Evolutionary conservation across 2,329 filamentous ascomycete species (phyloP).

Genomic region (Sphaerulina musiva): DNA sequence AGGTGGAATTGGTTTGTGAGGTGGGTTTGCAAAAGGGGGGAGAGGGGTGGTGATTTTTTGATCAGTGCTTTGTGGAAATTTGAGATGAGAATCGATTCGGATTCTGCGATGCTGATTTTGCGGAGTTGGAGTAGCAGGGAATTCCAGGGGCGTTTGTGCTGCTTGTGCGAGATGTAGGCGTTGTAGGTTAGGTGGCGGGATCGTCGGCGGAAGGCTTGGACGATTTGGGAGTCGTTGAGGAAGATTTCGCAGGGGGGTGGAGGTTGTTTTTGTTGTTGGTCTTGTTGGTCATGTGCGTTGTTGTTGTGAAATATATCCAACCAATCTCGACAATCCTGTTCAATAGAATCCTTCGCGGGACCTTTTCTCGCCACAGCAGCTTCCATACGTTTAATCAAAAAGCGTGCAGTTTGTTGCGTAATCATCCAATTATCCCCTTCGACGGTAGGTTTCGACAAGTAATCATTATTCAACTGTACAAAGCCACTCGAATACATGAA

Average conservation of each 20-base stretch:
- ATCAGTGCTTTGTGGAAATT: slow-evolving; percentile 41
- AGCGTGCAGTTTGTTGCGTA: slow-evolving; percentile 47
- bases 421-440: slow-evolving; percentile 56
- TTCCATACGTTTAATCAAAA: slow-evolving; percentile 49
- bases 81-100: slow-evolving; percentile 44
- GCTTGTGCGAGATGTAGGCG: slow-evolving; percentile 41
- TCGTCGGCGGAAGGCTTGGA: slow-evolving; percentile 43
- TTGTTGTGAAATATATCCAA: slow-evolving; percentile 23
- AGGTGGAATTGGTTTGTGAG: slow-evolving; percentile 43
- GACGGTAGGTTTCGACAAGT: slow-evolving; percentile 49
- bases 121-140: slow-evolving; percentile 40
- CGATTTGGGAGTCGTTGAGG: slow-evolving; percentile 36
- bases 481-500: slow-evolving; percentile 49
- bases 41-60: slow-evolving; percentile 20
- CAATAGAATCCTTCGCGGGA: slow-evolving; percentile 35
- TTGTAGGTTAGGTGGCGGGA: slow-evolving; percentile 40
- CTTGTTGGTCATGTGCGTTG: slow-evolving; percentile 21
- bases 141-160: slow-evolving; percentile 45
- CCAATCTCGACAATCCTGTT: slow-evolving; percentile 39
- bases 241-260: slow-evolving; percentile 27
- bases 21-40: slow-evolving; percentile 28
- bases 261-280: slow-evolving; percentile 22
- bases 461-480: slow-evolving; percentile 47
- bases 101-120: slow-evolving; percentile 42
- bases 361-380: slow-evolving; percentile 35